phyloP scores from a whole-genome alignment of 257 asterid genomes.

The Solanum bulbocastanum region DNA sequence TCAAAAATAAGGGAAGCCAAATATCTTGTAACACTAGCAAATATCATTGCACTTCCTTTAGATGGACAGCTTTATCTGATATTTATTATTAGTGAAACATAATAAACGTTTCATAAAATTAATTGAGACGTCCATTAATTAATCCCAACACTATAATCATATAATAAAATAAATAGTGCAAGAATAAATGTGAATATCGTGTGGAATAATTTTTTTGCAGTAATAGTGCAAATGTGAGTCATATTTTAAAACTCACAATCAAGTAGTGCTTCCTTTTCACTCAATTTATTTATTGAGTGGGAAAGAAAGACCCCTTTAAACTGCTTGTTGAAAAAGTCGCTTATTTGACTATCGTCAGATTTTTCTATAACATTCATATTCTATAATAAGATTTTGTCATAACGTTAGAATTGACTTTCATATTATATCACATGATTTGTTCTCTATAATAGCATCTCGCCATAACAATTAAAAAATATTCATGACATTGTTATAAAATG shows the following conservation, averaged over 20 bases:
- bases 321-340: neutral
- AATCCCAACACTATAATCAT: neutral
- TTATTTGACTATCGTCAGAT: neutral
- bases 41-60: neutral
- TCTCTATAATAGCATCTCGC: neutral
- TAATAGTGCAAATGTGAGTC: neutral
- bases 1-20: neutral
- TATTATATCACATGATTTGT: neutral
- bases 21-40: neutral
- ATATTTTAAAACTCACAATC: neutral
- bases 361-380: neutral
- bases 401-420: neutral
- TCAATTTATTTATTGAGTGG: neutral
- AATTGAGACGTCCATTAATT: neutral
- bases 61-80: too few species aligned
- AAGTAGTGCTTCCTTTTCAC: neutral
- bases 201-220: neutral
- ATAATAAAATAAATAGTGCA: neutral
- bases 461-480: neutral
- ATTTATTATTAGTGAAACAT: neutral
- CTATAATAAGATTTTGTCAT: neutral
- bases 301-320: neutral
- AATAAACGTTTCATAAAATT: neutral
- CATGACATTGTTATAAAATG: neutral
- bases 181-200: neutral